Conservation (phyloP, 148 eudicot species). For the Dianthus caryophyllus region DNA sequence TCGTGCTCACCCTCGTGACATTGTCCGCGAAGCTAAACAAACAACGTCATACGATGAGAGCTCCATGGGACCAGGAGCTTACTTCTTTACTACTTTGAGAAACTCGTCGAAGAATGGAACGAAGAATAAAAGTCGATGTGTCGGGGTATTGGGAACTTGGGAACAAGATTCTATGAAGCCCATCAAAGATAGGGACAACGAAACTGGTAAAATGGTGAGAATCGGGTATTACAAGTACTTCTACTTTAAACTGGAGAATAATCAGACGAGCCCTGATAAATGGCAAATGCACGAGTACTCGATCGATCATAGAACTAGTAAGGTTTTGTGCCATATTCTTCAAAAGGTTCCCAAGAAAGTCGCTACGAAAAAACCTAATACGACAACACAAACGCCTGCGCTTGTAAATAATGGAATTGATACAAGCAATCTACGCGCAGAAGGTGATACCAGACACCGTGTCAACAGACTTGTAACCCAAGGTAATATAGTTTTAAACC, state of each 20-base stretch:
- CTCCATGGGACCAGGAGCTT: background rate
- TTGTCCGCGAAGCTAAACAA: background rate
- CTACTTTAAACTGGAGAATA: background rate
- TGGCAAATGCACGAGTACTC: constrained; percentile 8
- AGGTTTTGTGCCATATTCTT: background rate
- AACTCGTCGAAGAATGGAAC: background rate
- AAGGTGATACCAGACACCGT: no score
- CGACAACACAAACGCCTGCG: background rate
- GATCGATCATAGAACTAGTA: background rate
- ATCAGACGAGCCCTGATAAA: background rate
- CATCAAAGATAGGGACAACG: background rate
- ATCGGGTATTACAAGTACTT: constrained; percentile 8
- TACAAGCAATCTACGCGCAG: background rate
- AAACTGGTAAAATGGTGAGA: no score
- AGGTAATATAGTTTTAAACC: no score
- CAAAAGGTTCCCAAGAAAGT: background rate
- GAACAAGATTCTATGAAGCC: background rate
- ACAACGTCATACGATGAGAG: background rate
- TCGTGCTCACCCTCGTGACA: background rate
- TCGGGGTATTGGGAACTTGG: background rate
- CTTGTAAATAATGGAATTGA: background rate
- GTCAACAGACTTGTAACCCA: no score
- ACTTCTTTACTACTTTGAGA: background rate
- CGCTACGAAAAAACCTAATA: background rate
- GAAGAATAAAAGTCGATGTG: background rate